A percentile compares a stretch with the other conserved stretches of the same genome.
These are phyloP conservation scores for Fibroporia radiculosa DNA, from an alignment of 768 basidiomycete species.

Conservation along the genomic window DNA sequence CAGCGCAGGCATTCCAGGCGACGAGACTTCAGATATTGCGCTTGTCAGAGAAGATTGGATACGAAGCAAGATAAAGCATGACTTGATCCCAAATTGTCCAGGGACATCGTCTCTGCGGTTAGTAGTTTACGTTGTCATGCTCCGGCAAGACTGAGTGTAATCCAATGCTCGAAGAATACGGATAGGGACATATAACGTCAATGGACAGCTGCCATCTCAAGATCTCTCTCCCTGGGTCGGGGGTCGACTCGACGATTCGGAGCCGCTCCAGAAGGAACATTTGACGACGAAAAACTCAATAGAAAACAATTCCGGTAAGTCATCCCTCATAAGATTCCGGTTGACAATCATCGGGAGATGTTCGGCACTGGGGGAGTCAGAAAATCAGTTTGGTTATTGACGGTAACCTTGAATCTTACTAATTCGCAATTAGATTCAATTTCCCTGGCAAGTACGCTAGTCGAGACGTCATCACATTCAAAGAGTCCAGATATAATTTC, in stretches of 20 bases:
- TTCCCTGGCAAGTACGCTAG: too few relatives aligned
- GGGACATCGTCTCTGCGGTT: slow-evolving; percentile 10
- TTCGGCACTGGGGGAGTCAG: too few relatives aligned
- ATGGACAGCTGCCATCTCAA: slow-evolving; percentile 66
- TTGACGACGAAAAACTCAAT: too few relatives aligned
- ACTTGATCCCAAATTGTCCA: slow-evolving; percentile 2
- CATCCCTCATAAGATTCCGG: too few relatives aligned
- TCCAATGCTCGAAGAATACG: slow-evolving; percentile 40
- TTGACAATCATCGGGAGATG: too few relatives aligned
- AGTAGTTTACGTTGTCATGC: background rate
- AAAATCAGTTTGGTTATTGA: too few relatives aligned
- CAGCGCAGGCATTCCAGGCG: slow-evolving; percentile 52
- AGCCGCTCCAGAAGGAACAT: too few relatives aligned
- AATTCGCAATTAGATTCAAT: too few relatives aligned
- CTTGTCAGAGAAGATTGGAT: slow-evolving; percentile 63
- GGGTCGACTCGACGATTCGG: too few relatives aligned
- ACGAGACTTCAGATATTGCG: slow-evolving; percentile 52
- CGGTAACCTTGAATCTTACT: too few relatives aligned
- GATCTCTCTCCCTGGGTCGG: slow-evolving; percentile 64
- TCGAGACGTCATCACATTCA: background rate
- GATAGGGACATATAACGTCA: slow-evolving; percentile 80
- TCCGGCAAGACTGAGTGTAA: background rate
- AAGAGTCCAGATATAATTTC: background rate
- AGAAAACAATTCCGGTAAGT: too few relatives aligned
- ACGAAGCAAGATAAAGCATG: slow-evolving; percentile 32